Conservation (phyloP, 495 filamentous ascomycete genomes). For the Pseudomonodictys pantanalensis region DNA sequence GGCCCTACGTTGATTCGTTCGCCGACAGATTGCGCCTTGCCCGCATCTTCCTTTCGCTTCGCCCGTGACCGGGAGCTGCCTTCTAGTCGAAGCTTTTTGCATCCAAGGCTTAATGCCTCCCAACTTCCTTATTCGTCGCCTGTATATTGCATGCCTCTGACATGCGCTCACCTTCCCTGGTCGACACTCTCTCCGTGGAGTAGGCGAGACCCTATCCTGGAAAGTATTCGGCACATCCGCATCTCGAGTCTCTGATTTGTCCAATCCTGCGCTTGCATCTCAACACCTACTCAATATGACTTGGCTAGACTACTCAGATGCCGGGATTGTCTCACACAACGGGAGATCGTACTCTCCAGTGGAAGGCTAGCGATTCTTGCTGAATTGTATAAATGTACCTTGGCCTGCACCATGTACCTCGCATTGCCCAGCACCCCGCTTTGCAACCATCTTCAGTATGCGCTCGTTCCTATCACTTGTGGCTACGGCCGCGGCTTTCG, state of each 20-base stretch:
- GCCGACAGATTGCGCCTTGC: neutral
- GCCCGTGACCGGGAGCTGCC: neutral
- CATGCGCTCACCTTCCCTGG: slow-evolving; percentile 10
- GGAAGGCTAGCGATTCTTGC: neutral
- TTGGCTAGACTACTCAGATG: slow-evolving; percentile 4
- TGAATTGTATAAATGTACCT: neutral
- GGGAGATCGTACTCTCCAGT: too few relatives aligned
- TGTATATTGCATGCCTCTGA: slow-evolving; percentile 13
- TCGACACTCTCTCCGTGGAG: neutral
- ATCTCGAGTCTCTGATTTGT: neutral
- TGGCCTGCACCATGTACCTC: too few relatives aligned
- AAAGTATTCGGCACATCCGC: neutral
- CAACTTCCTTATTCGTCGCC: slow-evolving; percentile 14
- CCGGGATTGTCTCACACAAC: too few relatives aligned
- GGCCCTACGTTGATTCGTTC: slow-evolving; percentile 5
- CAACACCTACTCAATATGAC: slow-evolving; percentile 18
- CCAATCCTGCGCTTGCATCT: neutral
- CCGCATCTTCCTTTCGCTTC: neutral
- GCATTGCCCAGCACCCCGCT: neutral
- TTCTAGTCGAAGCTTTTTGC: neutral
- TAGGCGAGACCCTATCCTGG: slow-evolving; percentile 10
- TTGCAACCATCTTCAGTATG: slow-evolving; percentile 12
- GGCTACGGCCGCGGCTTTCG: slow-evolving; percentile 20
- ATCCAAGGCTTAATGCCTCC: neutral
- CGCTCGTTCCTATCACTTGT: slow-evolving; percentile 17